These are phyloP conservation scores for Solanum phureja DNA, from an alignment of 257 asterid genomes.

Conservation along the genomic window DNA sequence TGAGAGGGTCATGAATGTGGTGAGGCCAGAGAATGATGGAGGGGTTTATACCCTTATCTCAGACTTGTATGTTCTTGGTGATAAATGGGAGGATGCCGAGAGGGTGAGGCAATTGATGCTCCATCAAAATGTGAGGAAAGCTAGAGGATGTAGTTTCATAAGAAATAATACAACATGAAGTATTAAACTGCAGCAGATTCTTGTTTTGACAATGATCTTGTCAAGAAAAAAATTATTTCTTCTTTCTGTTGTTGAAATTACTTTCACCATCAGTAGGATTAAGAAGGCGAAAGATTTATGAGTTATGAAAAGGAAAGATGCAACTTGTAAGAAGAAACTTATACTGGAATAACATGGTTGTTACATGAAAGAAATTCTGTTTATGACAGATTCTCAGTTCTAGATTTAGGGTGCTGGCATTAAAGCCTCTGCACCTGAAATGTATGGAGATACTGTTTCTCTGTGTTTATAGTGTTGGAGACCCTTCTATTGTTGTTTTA, in stretches of 20 bases:
- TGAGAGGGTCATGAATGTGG: constrained; percentile 33
- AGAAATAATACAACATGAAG: constrained; percentile 1
- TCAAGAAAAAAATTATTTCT: neutral
- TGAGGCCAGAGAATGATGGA: constrained; percentile 50
- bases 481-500: neutral
- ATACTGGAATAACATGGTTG: neutral
- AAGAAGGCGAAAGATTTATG: neutral
- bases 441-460: neutral
- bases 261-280: neutral
- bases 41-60: constrained; percentile 49
- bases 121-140: constrained; percentile 37
- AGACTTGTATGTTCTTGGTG: constrained; percentile 39
- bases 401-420: neutral
- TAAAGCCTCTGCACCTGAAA: neutral
- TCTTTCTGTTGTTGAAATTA: neutral
- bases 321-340: neutral
- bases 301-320: neutral
- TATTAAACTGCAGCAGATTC: neutral
- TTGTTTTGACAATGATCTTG: neutral
- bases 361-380: neutral
- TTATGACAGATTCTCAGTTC: neutral
- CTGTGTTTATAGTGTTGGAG: neutral
- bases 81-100: constrained; percentile 46
- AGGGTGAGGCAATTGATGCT: constrained; percentile 39
- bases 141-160: constrained; percentile 46